Evolutionary conservation across 306 rosid species (phyloP).

Genomic region (Quercus engelmannii): DNA sequence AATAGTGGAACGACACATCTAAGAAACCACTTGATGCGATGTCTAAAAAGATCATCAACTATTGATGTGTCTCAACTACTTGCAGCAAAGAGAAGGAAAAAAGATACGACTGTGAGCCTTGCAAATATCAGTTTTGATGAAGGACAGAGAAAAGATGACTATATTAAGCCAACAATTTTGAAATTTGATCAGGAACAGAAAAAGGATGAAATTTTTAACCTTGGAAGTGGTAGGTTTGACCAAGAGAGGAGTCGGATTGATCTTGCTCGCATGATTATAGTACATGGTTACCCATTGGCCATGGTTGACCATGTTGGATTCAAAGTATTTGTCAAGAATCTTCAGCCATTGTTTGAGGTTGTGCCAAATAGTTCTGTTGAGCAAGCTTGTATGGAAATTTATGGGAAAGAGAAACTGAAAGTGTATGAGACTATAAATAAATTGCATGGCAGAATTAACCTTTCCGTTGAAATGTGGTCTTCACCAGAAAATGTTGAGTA

Average conservation of each 20-base stretch:
- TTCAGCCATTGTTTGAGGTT: conserved; percentile 89
- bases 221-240: conserved; percentile 67
- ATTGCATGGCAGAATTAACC: conserved; percentile 75
- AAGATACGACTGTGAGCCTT: conserved; percentile 57
- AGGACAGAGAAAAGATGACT: conserved; percentile 74
- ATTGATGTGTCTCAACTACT: conserved; percentile 94
- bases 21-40: conserved; percentile 93
- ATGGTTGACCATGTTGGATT: conserved; percentile 91
- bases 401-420: conserved; percentile 64
- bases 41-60: conserved; percentile 75
- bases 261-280: conserved; percentile 93
- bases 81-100: conserved; percentile 84
- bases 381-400: conserved; percentile 68
- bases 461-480: conserved; percentile 81
- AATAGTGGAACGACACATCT: conserved; percentile 97
- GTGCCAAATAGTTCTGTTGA: conserved; percentile 55
- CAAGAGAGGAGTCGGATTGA: conserved; percentile 83
- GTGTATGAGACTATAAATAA: conserved; percentile 54
- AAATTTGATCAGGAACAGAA: conserved; percentile 83
- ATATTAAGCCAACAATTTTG: conserved; percentile 50
- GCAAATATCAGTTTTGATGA: conserved; percentile 69
- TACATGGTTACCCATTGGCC: conserved; percentile 81
- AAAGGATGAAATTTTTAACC: conserved; percentile 66
- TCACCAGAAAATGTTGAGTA: conserved; percentile 58
- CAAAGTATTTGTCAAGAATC: conserved; percentile 94